phyloP scores from a whole-genome alignment of 1,139 yeast genomes.

The Yamadazyma atmosphaerica region DNA sequence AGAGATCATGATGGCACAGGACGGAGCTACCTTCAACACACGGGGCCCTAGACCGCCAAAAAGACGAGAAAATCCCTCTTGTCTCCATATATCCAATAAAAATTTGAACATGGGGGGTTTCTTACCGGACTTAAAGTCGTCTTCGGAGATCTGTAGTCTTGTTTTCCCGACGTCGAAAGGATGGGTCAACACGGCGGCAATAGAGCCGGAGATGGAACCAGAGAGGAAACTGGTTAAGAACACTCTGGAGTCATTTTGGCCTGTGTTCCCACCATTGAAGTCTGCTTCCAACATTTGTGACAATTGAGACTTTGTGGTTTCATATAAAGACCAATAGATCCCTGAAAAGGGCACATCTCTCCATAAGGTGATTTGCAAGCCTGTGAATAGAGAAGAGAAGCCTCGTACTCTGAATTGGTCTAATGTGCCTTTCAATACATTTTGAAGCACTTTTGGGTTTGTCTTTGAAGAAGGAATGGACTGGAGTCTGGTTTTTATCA shows the following conservation, averaged over 20 bases:
- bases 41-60: constrained; percentile 87
- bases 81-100: constrained; percentile 57
- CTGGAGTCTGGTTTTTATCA: constrained; percentile 84
- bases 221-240: constrained; percentile 76
- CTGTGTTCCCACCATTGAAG: constrained; percentile 15
- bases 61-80: constrained; percentile 76
- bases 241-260: constrained; percentile 48
- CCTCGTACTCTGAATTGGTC: constrained; percentile 61
- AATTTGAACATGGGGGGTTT: constrained; percentile 60
- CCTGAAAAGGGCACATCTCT: constrained; percentile 97
- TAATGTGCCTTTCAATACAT: constrained; percentile 57
- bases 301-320: constrained; percentile 35
- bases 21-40: constrained; percentile 88
- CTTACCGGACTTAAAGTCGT: constrained; percentile 23
- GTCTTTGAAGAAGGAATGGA: constrained; percentile 59
- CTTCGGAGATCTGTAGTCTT: constrained; percentile 67
- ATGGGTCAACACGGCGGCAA: constrained; percentile 85
- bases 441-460: constrained; percentile 41
- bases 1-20: constrained; percentile 98
- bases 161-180: constrained; percentile 99
- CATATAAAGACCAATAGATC: constrained; percentile 90
- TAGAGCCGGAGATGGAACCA: constrained; percentile 81
- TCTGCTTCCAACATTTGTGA: constrained; percentile 25
- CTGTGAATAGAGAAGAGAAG: constrained; percentile 68
- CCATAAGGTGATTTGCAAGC: constrained; percentile 87